Evolutionary conservation across 441 rosid species (phyloP), one percentile per base, ranked within the genome.

Genomic region (Iberis amara): DNA sequence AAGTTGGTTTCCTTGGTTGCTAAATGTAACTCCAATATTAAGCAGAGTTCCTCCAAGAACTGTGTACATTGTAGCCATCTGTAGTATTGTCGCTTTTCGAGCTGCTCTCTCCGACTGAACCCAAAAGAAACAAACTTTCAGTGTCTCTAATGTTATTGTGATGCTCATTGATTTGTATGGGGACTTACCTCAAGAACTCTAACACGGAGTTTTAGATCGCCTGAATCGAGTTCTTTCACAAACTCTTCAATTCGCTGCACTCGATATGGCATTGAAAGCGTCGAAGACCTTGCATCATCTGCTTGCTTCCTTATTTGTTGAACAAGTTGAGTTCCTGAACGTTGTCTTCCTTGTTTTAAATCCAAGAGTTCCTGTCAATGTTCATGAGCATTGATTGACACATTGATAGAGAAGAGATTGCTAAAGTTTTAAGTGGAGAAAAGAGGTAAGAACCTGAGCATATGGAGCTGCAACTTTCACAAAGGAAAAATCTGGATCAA

Each of bases 31-130:
- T 66, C 96, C 98, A 7, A 91, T 79, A 57, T 87, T 91, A 53
- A 91, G 61, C 14, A 91, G 72, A 53, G 87, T 80, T 6, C 95
- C 96, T 66, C 96, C 96, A n/a, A 78, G 33, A 39, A 91, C 90
- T 11, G 96, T 77, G 48, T 85, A 83, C 76, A 85, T 71, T 38
- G 95, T 87, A 47, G 96, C 98, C 96, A 85, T 87, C 65, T 87
- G 96, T 46, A 91, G 69, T 57, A 87, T 66, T 33, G 85, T 69
- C 41, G 98, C 96, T 73, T 87, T 91, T 42, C 79, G 50, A 9
- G 98, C 90, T 26, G 98, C 95, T 77, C 98, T 80, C 64, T 91
- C 98, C 0, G 95, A 87, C 98, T 91, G 75, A 33, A 55, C 11
- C 1, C 4, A 44, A 37, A 46, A 11, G 10, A 11, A 58, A 3